Base-by-base conservation (phyloP, 805 yeast genomes). In the Metschnikowia cubensis region DNA sequence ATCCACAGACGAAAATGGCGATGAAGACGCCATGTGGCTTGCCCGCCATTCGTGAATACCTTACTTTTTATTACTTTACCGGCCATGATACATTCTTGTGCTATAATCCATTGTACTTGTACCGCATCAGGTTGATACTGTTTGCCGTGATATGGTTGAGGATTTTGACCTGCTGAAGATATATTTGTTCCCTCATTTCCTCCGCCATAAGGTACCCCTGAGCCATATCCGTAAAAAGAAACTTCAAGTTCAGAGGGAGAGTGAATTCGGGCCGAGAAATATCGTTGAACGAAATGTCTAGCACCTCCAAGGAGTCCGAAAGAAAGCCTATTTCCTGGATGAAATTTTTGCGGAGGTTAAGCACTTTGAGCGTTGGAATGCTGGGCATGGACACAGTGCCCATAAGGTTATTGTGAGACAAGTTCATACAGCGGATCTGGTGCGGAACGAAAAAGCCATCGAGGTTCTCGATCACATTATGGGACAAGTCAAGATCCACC, bases 1-100 rank as follows among this genome's bases (percentile, higher is more conserved):
- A 8, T 11, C 29, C 29, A 25, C 11, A 8, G 29, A 25, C 4
- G 29, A 25, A 5, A 18, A 31, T 6, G 45, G 17, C 37, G 34
- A 48, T 31, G 44, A 45, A 29, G 48, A 47, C n/a, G 50, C 50
- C n/a, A 18, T 25, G 34, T 53, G 56, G 54, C 36, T 51, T 11
- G 35, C 38, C 5, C 50, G 56, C 17, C 56, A 51, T 20, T 38
- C 42, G 10, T 51, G 40, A 43, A 7, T 17, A 11, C 3, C 11
- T 14, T 36, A 10, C 29, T 25, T 8, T 25, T 25, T 25, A 25
- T 25, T 25, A 25, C 3, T 8, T 25, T 25, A 25, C 13, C 29
- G 29, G 13, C 29, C 8, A 25, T 8, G 29, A 25, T 25, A 25
- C 29, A 25, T 25, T 25, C 29, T 8, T 25, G 29, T 25, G 11